These are phyloP conservation scores for Laguncularia racemosa DNA, from an alignment of 345 rosid species.

Conservation along the genomic window DNA sequence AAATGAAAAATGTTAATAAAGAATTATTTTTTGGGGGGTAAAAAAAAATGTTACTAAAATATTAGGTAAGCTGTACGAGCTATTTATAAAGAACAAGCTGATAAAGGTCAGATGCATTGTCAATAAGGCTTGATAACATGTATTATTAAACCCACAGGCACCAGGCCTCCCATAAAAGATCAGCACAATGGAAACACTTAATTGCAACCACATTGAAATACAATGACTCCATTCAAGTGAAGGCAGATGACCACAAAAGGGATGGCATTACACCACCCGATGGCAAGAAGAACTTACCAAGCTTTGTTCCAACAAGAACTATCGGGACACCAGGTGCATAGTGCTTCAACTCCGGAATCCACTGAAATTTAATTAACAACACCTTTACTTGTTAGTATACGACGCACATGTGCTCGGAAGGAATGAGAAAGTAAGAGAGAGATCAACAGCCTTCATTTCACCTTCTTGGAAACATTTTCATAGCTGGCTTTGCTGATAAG, in stretches of 20 bases:
- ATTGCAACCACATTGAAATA: no score
- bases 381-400: neutral
- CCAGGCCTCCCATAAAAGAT: no score
- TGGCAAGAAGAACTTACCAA: constrained; percentile 42
- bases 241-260: neutral
- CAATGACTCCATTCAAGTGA: no score
- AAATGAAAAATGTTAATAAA: no score
- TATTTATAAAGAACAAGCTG: no score
- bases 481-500: constrained; percentile 99
- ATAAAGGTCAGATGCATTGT: no score
- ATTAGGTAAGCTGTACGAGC: no score
- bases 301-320: constrained; percentile 89
- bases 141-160: no score
- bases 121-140: no score
- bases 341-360: constrained; percentile 98
- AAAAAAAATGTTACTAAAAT: no score
- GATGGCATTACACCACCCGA: neutral
- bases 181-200: no score
- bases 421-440: neutral
- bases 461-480: constrained; percentile 96
- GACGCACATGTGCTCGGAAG: neutral
- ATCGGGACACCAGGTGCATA: constrained; percentile 93
- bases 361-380: constrained; percentile 36
- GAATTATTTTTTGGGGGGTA: no score
- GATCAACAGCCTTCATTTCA: constrained; percentile 7